These are phyloP conservation scores for Fusarium circinatum DNA, from an alignment of 2,329 filamentous ascomycete species.

Conservation along the genomic window DNA sequence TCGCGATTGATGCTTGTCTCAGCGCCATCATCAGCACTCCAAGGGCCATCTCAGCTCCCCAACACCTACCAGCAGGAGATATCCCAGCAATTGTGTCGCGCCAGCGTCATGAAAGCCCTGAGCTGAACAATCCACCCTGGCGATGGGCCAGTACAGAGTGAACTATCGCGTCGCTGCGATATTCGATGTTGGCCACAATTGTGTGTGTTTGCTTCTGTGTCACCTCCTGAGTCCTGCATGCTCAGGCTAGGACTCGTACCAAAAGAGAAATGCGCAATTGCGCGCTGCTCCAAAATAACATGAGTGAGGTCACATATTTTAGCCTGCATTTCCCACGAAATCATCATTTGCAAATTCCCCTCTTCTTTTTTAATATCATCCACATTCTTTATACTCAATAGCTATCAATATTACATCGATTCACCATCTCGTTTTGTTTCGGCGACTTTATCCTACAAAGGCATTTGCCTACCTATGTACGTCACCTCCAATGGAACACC, in stretches of 20 bases:
- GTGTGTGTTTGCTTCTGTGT: background rate
- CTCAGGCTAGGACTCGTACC: background rate
- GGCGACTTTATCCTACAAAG: fast-evolving
- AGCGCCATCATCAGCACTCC: background rate
- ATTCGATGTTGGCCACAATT: background rate
- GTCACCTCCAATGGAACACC: background rate
- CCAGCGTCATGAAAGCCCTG: background rate
- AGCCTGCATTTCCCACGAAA: background rate
- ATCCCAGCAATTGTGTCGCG: background rate
- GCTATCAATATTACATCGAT: fast-evolving
- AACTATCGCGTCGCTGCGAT: no score
- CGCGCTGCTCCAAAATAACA: background rate
- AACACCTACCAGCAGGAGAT: fast-evolving
- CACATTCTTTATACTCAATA: background rate
- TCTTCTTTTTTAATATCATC: background rate
- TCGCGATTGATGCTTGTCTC: background rate
- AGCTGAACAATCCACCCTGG: fast-evolving
- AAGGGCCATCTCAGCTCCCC: background rate
- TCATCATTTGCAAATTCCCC: background rate
- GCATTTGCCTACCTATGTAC: fast-evolving
- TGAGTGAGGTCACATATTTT: background rate
- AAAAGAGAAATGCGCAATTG: background rate
- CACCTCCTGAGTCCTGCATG: background rate
- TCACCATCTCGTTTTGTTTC: background rate
- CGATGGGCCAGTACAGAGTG: fast-evolving